These are phyloP conservation scores for Colletotrichum sp. DNA, from an alignment of 2,329 filamentous ascomycete genomes.

Conservation along the genomic window DNA sequence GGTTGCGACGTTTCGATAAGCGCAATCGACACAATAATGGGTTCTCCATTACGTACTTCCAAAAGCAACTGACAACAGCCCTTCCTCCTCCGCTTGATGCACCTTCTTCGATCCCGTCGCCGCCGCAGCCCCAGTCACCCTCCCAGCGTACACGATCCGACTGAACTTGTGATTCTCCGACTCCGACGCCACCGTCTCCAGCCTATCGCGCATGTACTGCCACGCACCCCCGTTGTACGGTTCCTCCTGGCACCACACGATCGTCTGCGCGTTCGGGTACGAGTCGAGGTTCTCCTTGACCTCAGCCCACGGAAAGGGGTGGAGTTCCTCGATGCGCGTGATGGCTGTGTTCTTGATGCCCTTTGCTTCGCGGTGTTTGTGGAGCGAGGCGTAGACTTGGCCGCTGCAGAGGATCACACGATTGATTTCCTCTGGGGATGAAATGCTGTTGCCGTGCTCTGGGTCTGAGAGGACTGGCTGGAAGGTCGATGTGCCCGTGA, in stretches of 20 bases:
- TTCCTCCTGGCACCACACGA: constrained; percentile 31
- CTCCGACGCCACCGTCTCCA: constrained; percentile 18
- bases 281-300: constrained; percentile 24
- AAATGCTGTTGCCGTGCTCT: constrained; percentile 78
- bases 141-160: not conserved
- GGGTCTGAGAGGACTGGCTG: constrained; percentile 95
- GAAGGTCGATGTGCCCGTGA: constrained; percentile 90
- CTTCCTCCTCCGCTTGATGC: not conserved
- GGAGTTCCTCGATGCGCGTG: constrained; percentile 28
- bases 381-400: constrained; percentile 90
- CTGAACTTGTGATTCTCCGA: not conserved
- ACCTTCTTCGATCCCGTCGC: not conserved
- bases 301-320: constrained; percentile 29
- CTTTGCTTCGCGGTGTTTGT: constrained; percentile 48
- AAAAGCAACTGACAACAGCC: not conserved
- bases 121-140: not conserved
- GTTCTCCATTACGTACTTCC: too few relatives aligned
- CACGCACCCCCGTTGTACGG: constrained; percentile 30
- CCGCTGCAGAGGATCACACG: constrained; percentile 94
- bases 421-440: constrained; percentile 82
- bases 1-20: too few relatives aligned
- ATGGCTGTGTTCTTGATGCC: constrained; percentile 22
- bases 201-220: constrained; percentile 26
- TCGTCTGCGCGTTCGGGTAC: constrained; percentile 24
- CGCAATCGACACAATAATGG: too few relatives aligned